Base-by-base conservation (phyloP, 1,284 basidiomycete genomes). In the Cryptococcus amylolentus region DNA sequence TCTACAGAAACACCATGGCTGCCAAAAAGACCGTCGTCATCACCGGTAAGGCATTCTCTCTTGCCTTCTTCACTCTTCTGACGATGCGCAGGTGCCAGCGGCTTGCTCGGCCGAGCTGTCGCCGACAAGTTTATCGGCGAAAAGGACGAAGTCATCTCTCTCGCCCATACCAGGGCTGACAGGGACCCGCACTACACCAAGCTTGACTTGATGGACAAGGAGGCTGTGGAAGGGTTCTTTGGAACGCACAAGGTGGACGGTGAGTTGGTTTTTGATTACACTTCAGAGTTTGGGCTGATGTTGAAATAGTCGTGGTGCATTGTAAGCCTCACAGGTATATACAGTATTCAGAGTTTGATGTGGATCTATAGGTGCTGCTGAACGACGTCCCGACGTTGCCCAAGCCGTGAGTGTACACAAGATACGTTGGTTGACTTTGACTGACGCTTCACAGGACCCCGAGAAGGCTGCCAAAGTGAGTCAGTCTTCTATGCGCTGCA, bases 41-140 rank as follows among this genome's bases (percentile, higher is more conserved):
- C 38, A 59, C 57, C 45, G 57, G 57, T 55, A 49, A 18, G 47
- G 18, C 6, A 3, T 16, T 16, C 3, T 5, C 43, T 3, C 18
- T 20, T 13, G 14, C 14, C 20, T 35, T n/a, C 16, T 10, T 35
- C 10, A 10, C 31, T 35, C 31, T 35, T 35, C 31, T 35, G 5
- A 35, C 20, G 44, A 43, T 39, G 37, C 27, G 63, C 70, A 67
- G 80, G 80, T 20, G 80, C 80, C n/a, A 79, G 77, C n/a, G 80
- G 80, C 26, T 71, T 81, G 26, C 75, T 81, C 18, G 80, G 80
- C 18, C 69, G 80, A 52, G 79, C 80, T 1, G 77, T 79, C 8
- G 65, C 58, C 23, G 55, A 60, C 14, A 48, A 69, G 37, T 74
- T 77, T 61, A 56, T 61, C 47, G 38, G 51, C 1, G 54, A 66